Conservation (phyloP, 164 flowering plant genomes). For the Magnolia officinalis region DNA sequence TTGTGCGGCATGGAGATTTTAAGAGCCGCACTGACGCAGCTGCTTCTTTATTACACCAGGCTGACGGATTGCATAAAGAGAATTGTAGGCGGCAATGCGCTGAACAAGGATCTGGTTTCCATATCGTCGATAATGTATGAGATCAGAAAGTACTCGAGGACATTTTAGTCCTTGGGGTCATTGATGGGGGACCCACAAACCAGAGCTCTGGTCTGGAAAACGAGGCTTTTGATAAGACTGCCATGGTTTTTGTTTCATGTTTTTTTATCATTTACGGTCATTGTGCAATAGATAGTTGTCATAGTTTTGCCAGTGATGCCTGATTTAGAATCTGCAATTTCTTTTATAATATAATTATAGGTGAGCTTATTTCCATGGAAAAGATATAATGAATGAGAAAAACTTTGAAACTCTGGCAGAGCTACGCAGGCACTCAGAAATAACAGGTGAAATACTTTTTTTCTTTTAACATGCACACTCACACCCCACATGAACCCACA, state of each 20-base stretch:
- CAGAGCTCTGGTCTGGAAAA: too few species aligned
- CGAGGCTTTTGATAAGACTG: background rate
- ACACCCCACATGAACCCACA: too few species aligned
- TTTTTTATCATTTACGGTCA: background rate
- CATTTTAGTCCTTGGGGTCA: constrained; percentile 39
- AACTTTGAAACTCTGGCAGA: too few species aligned
- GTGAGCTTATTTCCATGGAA: too few species aligned
- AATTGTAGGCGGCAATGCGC: constrained; percentile 61
- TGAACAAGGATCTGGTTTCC: constrained; percentile 91
- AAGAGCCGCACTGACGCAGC: constrained; percentile 90
- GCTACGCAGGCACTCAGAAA: too few species aligned
- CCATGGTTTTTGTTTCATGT: background rate
- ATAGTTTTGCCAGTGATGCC: too few species aligned
- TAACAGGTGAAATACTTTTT: too few species aligned
- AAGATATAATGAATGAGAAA: too few species aligned
- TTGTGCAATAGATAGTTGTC: background rate
- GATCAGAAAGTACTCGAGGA: constrained; percentile 82
- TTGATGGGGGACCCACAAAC: too few species aligned
- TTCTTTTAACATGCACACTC: too few species aligned
- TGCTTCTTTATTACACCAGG: constrained; percentile 91
- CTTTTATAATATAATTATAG: too few species aligned
- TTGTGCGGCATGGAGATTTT: constrained; percentile 96
- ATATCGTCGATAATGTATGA: constrained; percentile 92
- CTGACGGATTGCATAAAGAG: constrained; percentile 87
- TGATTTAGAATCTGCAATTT: too few species aligned